Base-by-base conservation (phyloP, 2,329 filamentous ascomycete species). In the Alternaria arborescens region DNA sequence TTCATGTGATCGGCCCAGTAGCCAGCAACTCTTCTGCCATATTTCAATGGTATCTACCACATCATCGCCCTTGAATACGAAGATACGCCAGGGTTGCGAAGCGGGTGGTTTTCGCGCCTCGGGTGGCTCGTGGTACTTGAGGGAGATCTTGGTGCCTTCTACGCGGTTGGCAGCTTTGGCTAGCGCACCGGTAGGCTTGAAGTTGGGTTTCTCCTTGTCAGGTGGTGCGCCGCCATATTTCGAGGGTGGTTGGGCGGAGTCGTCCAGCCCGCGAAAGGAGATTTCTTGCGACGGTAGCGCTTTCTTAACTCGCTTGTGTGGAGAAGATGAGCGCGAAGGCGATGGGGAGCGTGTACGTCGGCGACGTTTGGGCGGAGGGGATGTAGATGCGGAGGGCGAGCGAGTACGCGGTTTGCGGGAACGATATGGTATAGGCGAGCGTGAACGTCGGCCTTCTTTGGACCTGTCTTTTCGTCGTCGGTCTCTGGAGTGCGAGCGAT, bases 121-220 rank as follows among this genome's bases (percentile, higher is more conserved):
- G 11, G 92, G 82, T 1, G 95, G 95, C 79, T 99, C 95, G 81
- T 97, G 92, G 79, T 99, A 99, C 82, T 98, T 98, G 47, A 99
- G 86, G 3, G 92, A 88, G 55, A 97, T 89, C 22, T 86, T 86
- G 4, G 89, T 90, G 58, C 92, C 92, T 10, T 87, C 87, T 64
- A 96, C 88, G 8, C 88, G 88, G 77, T 99, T 98, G 52, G 93
- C 93, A 66, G 93, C 93, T 44, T 93, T 92, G 3, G 95, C 95
- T 18, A 99, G 84, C 8, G 91, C 83, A 28, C 95, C 95, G 0
- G 93, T 93, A 34, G 85, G 87, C 20, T 86, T 87, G 78, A 91
- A 97, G 79, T 97, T 99, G 41, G 94, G 91, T 78, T 93, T 94
- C 77, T 98, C 90, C 74, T 95, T 94, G 60, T 90, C 88, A 64